Conservation (phyloP, 2,329 filamentous ascomycete species). For the Exserohilum rostratum region DNA sequence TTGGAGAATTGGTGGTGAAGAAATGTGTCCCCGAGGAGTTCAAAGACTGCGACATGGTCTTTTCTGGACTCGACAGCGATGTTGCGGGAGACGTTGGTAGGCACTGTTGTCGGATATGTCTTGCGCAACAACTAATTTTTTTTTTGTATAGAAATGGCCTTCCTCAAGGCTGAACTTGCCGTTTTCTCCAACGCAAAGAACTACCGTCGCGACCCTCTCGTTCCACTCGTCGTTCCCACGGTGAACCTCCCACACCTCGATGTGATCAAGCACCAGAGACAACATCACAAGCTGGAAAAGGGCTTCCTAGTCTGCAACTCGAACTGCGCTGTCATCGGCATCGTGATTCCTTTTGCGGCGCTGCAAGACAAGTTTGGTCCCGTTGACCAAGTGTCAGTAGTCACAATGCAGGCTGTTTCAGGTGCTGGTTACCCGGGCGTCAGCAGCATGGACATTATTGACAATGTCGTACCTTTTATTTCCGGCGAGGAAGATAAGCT, state of each 20-base stretch:
- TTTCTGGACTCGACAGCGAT: conserved; percentile 90
- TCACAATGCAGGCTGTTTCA: conserved; percentile 93
- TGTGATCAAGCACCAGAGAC: conserved; percentile 86
- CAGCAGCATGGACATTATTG: conserved; percentile 89
- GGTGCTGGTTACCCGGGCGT: conserved; percentile 92
- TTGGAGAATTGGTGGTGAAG: conserved; percentile 82
- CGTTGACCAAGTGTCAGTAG: conserved; percentile 77
- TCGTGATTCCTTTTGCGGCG: conserved; percentile 93
- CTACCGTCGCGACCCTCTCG: conserved; percentile 86
- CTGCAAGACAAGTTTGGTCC: conserved; percentile 85
- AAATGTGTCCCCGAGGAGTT: conserved; percentile 85
- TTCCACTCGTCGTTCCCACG: conserved; percentile 92
- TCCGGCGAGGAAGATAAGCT: conserved; percentile 95
- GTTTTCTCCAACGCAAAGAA: conserved; percentile 99
- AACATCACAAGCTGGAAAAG: conserved; percentile 73
- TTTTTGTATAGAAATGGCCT: conserved; percentile 71
- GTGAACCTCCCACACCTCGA: conserved; percentile 89
- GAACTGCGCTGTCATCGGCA: conserved; percentile 95
- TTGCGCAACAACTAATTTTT: conserved; percentile 1
- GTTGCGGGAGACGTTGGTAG: conserved; percentile 89
- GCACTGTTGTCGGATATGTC: conserved; percentile 24
- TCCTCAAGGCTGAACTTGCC: conserved; percentile 83
- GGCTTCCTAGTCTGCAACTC: conserved; percentile 98
- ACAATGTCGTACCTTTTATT: conserved; percentile 96
- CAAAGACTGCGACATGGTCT: conserved; percentile 87